Conservation (phyloP, 768 basidiomycete genomes). For the Termitomyces sp. region DNA sequence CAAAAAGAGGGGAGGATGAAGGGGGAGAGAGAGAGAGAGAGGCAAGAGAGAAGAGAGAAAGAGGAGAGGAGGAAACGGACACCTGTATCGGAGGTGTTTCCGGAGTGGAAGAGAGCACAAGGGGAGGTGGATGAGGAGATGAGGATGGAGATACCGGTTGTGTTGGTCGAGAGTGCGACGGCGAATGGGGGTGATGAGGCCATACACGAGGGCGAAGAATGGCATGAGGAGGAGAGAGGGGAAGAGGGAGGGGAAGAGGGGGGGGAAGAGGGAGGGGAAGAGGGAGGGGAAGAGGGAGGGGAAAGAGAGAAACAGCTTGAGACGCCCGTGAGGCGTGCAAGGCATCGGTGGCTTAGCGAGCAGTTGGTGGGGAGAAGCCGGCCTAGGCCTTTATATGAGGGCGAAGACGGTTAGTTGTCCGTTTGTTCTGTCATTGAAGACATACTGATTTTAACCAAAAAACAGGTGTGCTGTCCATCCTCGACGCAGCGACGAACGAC, state of each 20-base stretch:
- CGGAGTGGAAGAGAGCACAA: constrained; percentile 23
- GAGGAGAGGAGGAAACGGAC: constrained; percentile 50
- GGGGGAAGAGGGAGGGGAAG: constrained; percentile 8
- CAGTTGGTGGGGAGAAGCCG: constrained; percentile 45
- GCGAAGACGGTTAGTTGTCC: constrained; percentile 41
- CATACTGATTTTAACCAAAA: background rate
- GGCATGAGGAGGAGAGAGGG: background rate
- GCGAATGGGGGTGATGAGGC: constrained; percentile 24
- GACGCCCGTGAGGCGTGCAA: constrained; percentile 40
- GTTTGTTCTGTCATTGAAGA: background rate
- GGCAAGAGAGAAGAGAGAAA: constrained; percentile 31
- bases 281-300: constrained; percentile 7
- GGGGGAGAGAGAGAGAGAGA: constrained; percentile 16
- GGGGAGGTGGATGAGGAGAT: background rate
- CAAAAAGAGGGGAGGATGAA: constrained; percentile 13
- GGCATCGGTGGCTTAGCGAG: constrained; percentile 60
- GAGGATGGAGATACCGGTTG: constrained; percentile 16
- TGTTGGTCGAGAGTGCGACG: constrained; percentile 49
- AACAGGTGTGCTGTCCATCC: constrained; percentile 54
- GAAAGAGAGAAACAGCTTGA: constrained; percentile 13
- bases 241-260: constrained; percentile 10
- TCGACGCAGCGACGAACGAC: constrained; percentile 79
- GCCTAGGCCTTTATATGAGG: constrained; percentile 45
- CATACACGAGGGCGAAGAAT: constrained; percentile 6
- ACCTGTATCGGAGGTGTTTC: constrained; percentile 56